Evolutionary conservation across 208 protist genomes (phyloP), one percentile per base, ranked within the genome.

Genomic region (Acanthamoeba castellanii): DNA sequence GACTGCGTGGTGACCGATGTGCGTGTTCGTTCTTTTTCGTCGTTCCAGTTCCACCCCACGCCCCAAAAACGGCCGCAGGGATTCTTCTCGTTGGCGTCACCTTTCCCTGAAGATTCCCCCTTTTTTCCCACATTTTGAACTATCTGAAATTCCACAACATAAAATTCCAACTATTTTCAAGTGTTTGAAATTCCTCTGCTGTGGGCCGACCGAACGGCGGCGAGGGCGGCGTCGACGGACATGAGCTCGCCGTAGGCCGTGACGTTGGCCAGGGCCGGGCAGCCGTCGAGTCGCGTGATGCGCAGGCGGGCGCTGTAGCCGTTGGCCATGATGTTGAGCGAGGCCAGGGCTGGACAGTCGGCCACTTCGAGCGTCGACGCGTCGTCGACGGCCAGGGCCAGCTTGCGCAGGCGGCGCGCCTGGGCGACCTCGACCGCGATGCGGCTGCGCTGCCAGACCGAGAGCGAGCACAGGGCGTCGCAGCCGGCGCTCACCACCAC

Each of bases 1-100:
- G 50, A 0, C 50, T 57, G 59, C 59, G 59, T 66, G 59, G 59
- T 66, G 59, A 66, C 59, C 59, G 59, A 66, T 66, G 59, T 66
- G 59, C 59, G 59, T 66, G 59, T 66, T 66, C 59, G 59, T 66
- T 66, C 59, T 66, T 66, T 66, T 66, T 66, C 59, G 59, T 66
- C 59, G 59, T 66, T 66, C 59, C 50, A 57, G 50, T 57, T 57
- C 37, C 37, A 42, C 37, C 37, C 37, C 50, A 57, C 50, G 59
- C 59, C 59, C 25, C 22, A 66, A n/a, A 66, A 20, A 66, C 59
- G 20, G 22, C 0, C 55, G 2, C 3, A 2, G 20, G 59, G 8
- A 66, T n/a, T 66, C 59, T 18, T 18, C 50, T 57, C 50, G 50
- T 42, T 42, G 37, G 37, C 37, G 37, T 42, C 37, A 42, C 37